phyloP scores from a whole-genome alignment of 805 yeast genomes.

The Sugiyamaella floridensis region DNA sequence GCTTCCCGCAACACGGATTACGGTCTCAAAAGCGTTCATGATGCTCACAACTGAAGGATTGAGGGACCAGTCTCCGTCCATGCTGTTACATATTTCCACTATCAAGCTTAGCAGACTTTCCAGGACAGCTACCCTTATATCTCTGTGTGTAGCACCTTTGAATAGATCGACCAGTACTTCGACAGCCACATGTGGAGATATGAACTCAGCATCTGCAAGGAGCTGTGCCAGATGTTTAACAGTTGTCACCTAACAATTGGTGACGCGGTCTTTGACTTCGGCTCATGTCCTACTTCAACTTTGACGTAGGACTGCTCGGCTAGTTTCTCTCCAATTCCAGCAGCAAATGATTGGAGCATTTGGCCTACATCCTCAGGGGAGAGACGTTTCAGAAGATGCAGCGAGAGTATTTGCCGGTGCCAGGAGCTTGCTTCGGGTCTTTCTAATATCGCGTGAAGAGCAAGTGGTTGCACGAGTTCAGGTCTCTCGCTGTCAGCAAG shows the following conservation, averaged over 20 bases:
- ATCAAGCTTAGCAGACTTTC: not conserved
- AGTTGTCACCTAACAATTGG: not conserved
- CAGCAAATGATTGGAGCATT: not conserved
- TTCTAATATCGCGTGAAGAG: not conserved
- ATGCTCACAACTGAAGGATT: not conserved
- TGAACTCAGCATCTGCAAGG: not conserved
- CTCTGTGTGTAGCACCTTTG: not conserved
- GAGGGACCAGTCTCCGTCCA: too few relatives aligned
- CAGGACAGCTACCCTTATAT: not conserved
- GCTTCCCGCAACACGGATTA: not conserved
- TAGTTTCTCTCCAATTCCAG: not conserved
- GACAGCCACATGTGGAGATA: not conserved
- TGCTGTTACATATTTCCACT: not conserved
- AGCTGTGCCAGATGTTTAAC: constrained; percentile 1
- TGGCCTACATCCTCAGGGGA: not conserved
- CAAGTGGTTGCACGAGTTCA: not conserved
- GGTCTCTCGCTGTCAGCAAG: not conserved
- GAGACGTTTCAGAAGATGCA: not conserved
- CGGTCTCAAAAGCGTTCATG: not conserved
- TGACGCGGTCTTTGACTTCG: not conserved
- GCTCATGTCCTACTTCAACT: not conserved
- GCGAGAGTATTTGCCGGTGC: not conserved
- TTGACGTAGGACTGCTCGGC: constrained; percentile 1
- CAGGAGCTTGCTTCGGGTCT: constrained; percentile 3
- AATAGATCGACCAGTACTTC: not conserved